Evolutionary conservation across 1,139 yeast genomes (phyloP), one percentile per base, ranked within the genome.

Genomic region (Nadsonia commutata): DNA sequence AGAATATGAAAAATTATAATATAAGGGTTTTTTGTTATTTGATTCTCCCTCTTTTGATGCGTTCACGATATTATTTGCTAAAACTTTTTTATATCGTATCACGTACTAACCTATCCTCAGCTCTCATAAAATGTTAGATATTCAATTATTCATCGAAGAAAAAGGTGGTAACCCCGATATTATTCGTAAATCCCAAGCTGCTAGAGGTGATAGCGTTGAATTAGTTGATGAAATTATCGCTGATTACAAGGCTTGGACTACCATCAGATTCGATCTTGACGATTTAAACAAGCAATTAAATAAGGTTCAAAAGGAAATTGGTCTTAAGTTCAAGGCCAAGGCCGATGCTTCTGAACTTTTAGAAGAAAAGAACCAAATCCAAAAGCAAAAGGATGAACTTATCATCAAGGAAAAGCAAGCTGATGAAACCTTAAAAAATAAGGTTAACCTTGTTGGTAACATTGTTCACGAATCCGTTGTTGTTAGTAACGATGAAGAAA

Each of bases 141-240:
- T 90, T 52, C 72, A 80, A 57, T 81, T 83, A 59, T 90, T 90
- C 62, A 77, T 90, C 55, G 94, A 79, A 55, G 98, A 90, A 62
- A 86, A 85, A 66, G 98, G 98, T 48, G 98, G 97, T 52, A 76
- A 86, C 63, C 96, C 98, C 39, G 93, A 86, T 54, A 69, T 70
- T 49, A 85, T 90, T 59, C 81, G 81, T 62, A 77, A 70, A 56
- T 86, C 97, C 36, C 98, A 90, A 66, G 76, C 70, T 64, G 94
- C 94, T 52, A 84, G 99, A 71, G 95, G 95, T 48, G 97, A 77
- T 55, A 70, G 93, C 31, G 97, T 86, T 43, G 98, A 90, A 65
- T 61, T 90, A 45, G 97, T 90, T 41, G 99, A 90, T 60, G 96
- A 90, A 66, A 86, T 90, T 60, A 83, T 93, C 61, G 71, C 69